phyloP scores from a whole-genome alignment of 371 early-diverging fungal species.

The Nosema muscidifuracis region DNA sequence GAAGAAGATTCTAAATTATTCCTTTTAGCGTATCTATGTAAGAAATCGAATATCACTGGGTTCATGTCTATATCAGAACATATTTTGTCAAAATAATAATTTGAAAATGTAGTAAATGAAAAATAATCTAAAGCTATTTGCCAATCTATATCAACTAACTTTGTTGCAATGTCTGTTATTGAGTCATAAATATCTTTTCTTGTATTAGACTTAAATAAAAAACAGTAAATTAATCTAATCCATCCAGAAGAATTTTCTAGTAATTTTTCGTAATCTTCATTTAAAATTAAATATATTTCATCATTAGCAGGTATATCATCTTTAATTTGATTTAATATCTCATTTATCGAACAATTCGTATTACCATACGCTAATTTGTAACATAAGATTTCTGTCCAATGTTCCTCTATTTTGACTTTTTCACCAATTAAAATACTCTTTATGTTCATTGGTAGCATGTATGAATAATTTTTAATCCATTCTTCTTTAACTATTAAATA shows the following conservation, averaged over 20 bases:
- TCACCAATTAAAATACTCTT: constrained; percentile 16
- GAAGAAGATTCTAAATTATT: neutral
- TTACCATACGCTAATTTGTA: constrained; percentile 21
- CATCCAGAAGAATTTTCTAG: neutral
- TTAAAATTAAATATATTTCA: constrained; percentile 16
- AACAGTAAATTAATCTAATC: neutral
- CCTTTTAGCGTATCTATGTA: constrained; percentile 17
- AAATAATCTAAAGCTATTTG: constrained; percentile 26
- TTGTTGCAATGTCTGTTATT: neutral
- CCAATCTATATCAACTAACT: constrained; percentile 10
- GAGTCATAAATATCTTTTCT: neutral
- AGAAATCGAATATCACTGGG: constrained; percentile 1
- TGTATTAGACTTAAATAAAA: neutral
- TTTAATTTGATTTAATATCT: neutral
- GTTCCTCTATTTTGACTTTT: neutral
- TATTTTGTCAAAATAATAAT: constrained; percentile 17
- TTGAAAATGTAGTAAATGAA: constrained; percentile 8
- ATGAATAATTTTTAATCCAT: neutral
- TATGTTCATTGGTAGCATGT: neutral
- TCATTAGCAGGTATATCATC: neutral
- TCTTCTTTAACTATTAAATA: neutral
- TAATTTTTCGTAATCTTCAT: neutral
- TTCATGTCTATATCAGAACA: constrained; percentile 5
- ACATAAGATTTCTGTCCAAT: constrained; percentile 25
- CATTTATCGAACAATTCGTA: neutral